Evolutionary conservation across 2,329 filamentous ascomycete genomes (phyloP).

Genomic region (Corinectria fuckeliana): DNA sequence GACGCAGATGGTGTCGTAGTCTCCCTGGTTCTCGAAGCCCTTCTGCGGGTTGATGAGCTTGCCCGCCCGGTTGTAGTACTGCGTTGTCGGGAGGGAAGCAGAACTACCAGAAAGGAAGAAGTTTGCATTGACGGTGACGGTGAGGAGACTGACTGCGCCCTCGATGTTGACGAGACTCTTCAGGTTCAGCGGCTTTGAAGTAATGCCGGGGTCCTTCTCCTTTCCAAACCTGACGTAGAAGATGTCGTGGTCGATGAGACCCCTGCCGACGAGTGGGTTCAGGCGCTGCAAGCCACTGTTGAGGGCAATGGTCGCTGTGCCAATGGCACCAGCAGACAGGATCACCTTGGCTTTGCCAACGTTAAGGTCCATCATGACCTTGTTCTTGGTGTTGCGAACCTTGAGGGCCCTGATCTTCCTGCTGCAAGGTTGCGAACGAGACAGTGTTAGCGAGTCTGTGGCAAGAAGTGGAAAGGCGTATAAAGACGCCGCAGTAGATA

Average conservation of each 20-base stretch:
- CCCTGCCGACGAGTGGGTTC: conserved; percentile 9
- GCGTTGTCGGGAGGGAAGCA: conserved; percentile 18
- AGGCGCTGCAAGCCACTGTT: conserved; percentile 24
- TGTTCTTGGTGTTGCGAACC: conserved; percentile 13
- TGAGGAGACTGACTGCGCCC: conserved; percentile 14
- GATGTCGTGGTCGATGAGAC: conserved; percentile 26
- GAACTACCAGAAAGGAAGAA: conserved; percentile 28
- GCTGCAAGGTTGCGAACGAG: background rate
- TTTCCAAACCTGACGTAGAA: conserved; percentile 26
- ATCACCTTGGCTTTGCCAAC: conserved; percentile 26
- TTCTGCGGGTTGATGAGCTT: conserved; percentile 9
- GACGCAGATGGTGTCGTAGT: conserved; percentile 26
- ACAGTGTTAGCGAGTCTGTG: background rate
- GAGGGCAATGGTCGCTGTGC: conserved; percentile 24
- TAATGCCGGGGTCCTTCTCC: conserved; percentile 7
- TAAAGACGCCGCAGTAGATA: background rate
- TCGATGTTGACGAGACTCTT: conserved; percentile 21
- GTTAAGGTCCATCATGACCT: conserved; percentile 11
- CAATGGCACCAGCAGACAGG: conserved; percentile 14
- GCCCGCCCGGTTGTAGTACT: conserved; percentile 18
- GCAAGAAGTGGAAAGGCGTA: fast-evolving
- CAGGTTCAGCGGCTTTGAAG: conserved; percentile 22
- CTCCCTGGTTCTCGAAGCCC: conserved; percentile 8
- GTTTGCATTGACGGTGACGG: conserved; percentile 27
- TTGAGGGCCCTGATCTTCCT: conserved; percentile 19